Evolutionary conservation across 768 basidiomycete species (phyloP), one percentile per base, ranked within the genome.

Genomic region (Multifurca ochricompacta): DNA sequence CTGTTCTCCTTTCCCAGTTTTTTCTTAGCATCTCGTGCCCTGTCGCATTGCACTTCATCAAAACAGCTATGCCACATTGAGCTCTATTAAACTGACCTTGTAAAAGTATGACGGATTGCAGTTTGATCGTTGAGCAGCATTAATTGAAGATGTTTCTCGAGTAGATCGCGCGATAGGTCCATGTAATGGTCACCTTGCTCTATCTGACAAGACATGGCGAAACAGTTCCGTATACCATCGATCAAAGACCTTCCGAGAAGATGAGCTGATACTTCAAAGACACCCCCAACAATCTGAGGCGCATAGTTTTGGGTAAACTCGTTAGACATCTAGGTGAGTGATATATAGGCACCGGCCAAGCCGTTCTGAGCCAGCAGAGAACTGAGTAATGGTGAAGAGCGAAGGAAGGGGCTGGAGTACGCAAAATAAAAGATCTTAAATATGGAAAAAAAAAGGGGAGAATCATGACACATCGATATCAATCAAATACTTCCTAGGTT

Each of bases 21-120:
- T 1, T 11, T 4, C 19, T 27, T 41, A 1, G 2, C 9, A 6
- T 4, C 2, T 1, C 1, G 7, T 13, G n/a, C 2, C 2, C 53
- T 54, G n/a, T 45, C 21, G 21, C 16, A 42, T 0, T 25, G 40
- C 0, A 5, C n/a, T 4, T 45, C n/a, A n/a, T n/a, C n/a, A n/a
- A n/a, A n/a, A n/a, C n/a, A n/a, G n/a, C n/a, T 21, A 13, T 9
- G 28, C 41, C 18, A 4, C 6, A 30, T 13, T 9, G 40, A 16
- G 13, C 3, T 25, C 25, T 16, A 7, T 7, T 6, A 25, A 25
- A 42, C 31, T 41, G 1, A 35, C 36, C 1, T 1, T 6, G 0
- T 0, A 18, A 25, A 18, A 4, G 10, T 6, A 0, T 0, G 0
- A 1, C 5, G 5, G 35, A 48, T 28, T 3, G 2, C 1, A 2